phyloP scores from a whole-genome alignment of 805 yeast genomes.

The Candida hispaniensis region DNA sequence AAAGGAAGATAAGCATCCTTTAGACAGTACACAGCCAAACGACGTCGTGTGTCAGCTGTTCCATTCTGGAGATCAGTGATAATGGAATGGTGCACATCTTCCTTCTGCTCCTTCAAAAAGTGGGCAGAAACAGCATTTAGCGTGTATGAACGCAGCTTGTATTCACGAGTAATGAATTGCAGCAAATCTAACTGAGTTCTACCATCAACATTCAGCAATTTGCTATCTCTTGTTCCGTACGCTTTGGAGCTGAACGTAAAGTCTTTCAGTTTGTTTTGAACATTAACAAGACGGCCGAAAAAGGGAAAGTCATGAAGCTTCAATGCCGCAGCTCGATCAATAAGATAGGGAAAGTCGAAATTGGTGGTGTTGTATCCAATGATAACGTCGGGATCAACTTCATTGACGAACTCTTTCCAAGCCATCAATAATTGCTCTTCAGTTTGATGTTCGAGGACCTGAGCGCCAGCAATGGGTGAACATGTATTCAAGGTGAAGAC shows the following conservation, averaged over 20 bases:
- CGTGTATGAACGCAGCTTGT: conserved; percentile 87
- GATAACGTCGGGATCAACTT: conserved; percentile 88
- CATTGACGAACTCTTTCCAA: conserved; percentile 80
- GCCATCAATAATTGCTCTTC: conserved; percentile 74
- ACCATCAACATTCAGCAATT: conserved; percentile 87
- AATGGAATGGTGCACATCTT: conserved; percentile 95
- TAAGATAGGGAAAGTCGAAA: conserved; percentile 86
- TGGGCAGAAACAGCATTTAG: conserved; percentile 91
- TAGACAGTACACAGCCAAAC: conserved; percentile 92
- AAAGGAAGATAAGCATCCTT: conserved; percentile 92
- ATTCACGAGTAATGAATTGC: conserved; percentile 89
- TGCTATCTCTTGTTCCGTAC: conserved; percentile 90
- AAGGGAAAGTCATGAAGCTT: conserved; percentile 61
- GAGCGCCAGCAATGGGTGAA: conserved; percentile 87
- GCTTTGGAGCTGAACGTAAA: conserved; percentile 87
- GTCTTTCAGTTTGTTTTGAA: conserved; percentile 70
- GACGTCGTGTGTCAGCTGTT: conserved; percentile 78
- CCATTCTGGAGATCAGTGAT: conserved; percentile 93
- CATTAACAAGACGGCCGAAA: conserved; percentile 63
- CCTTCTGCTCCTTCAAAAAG: conserved; percentile 90
- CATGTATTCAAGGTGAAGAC: conserved; percentile 91
- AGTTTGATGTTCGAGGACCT: conserved; percentile 60
- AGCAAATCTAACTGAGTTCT: conserved; percentile 88
- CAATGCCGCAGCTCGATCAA: conserved; percentile 76
- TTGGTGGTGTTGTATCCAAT: conserved; percentile 94